Conservation (phyloP, 1,139 yeast species). For the Kodamaea sp. region DNA sequence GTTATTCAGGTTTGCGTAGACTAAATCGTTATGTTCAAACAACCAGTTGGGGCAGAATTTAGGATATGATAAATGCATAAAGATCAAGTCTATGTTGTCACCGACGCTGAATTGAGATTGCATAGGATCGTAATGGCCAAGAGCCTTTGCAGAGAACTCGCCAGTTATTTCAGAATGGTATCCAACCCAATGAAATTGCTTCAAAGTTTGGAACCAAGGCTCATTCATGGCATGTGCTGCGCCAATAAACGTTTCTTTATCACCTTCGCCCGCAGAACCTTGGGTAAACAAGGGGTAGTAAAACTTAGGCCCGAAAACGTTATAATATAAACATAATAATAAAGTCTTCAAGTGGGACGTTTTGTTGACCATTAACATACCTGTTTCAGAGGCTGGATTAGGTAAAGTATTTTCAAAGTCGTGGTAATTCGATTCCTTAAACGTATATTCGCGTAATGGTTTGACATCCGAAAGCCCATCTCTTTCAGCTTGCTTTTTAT, state of each 20-base stretch:
- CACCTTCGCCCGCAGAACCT: slow-evolving; percentile 73
- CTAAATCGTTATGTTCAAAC: slow-evolving; percentile 43
- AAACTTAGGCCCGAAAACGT: slow-evolving; percentile 55
- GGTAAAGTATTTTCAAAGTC: slow-evolving; percentile 57
- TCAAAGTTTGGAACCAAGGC: slow-evolving; percentile 53
- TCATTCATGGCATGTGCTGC: slow-evolving; percentile 52
- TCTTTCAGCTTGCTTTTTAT: slow-evolving; percentile 21
- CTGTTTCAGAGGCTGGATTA: slow-evolving; percentile 63
- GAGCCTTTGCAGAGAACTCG: slow-evolving; percentile 49
- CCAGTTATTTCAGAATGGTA: slow-evolving; percentile 35
- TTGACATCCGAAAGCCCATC: slow-evolving; percentile 19
- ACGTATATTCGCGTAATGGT: slow-evolving; percentile 31
- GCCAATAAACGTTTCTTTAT: slow-evolving; percentile 64
- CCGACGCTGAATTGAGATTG: slow-evolving; percentile 16
- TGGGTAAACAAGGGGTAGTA: slow-evolving; percentile 62
- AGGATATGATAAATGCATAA: slow-evolving; percentile 68
- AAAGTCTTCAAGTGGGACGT: slow-evolving; percentile 48
- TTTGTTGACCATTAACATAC: slow-evolving; percentile 57
- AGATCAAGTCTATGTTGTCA: slow-evolving; percentile 30
- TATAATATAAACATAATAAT: slow-evolving; percentile 53
- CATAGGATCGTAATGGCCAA: slow-evolving; percentile 60
- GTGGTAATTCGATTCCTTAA: slow-evolving; percentile 42
- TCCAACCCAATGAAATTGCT: slow-evolving; percentile 52
- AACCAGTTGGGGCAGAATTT: slow-evolving; percentile 53
- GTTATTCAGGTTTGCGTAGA: slow-evolving; percentile 29